Evolutionary conservation across 805 yeast species (phyloP), one percentile per base, ranked within the genome.

Genomic region (Candida alai): DNA sequence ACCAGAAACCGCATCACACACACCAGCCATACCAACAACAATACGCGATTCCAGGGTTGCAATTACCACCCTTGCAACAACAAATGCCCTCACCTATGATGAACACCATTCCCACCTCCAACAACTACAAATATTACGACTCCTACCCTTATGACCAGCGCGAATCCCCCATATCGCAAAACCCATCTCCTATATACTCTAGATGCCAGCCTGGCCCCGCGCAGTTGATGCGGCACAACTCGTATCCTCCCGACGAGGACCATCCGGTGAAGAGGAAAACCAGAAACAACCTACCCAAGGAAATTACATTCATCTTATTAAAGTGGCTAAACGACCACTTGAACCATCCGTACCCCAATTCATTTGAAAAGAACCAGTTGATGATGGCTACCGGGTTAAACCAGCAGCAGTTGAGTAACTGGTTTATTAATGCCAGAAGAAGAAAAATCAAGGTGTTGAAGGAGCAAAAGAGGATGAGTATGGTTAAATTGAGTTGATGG

Each of bases 371-470:
- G 62, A 70, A 74, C 42, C 76, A 75, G 48, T 65, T 85, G 36
- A 73, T 83, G 69, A 65, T 70, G 45, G 69, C 73, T 51, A 85
- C 95, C 0, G 90, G 93, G 0, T 68, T 85, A 51, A 82, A 85
- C 42, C 78, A 81, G 56, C 86, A 83, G 41, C 95, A 85, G 57
- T 69, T 85, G 41, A 73, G 84, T 44, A 86, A 85, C 52, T 85
- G 95, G 95, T 85, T 85, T 49, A 86, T 85, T 51, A 85, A 85
- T 53, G 94, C 90, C 13, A 73, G 95, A 47, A 69, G 95, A 49
- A 67, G 95, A 45, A 78, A 83, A 51, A 73, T 85, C 33, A 74
- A 70, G 51, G 48, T 56, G 28, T 57, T 75, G 41, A 67, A 72
- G 45, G 73, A 72, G 41, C 61, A 58, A 36, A 48, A 49, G 27